phyloP scores from a whole-genome alignment of 805 yeast genomes.

The Kazachstania bromeliacearum region DNA sequence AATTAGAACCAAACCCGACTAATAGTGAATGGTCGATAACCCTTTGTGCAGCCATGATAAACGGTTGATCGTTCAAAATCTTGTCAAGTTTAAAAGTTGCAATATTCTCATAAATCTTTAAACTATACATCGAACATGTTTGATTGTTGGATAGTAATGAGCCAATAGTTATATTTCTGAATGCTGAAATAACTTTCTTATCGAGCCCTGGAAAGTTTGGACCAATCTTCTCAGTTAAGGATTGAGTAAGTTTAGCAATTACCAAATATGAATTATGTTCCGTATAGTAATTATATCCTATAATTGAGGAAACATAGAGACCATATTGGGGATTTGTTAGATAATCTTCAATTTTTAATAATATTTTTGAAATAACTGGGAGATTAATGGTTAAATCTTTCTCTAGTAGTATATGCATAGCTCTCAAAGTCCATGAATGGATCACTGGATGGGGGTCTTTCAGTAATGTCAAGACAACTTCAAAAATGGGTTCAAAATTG shows the following conservation, averaged over 20 bases:
- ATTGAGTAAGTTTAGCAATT: constrained; percentile 36
- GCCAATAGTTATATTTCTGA: constrained; percentile 32
- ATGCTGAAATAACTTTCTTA: constrained; percentile 20
- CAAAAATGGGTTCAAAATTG: constrained; percentile 39
- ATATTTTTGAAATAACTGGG: constrained; percentile 35
- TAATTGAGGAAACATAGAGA: constrained; percentile 33
- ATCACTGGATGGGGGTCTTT: constrained; percentile 81
- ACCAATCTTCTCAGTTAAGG: constrained; percentile 45
- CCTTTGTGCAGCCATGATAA: constrained; percentile 17
- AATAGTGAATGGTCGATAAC: constrained; percentile 11
- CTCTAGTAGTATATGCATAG: constrained; percentile 47
- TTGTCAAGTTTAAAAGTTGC: constrained; percentile 21
- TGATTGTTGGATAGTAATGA: constrained; percentile 30
- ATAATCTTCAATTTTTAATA: constrained; percentile 33
- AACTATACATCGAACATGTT: constrained; percentile 16
- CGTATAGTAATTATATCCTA: constrained; percentile 42
- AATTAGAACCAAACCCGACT: constrained; percentile 15
- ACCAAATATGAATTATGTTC: constrained; percentile 38
- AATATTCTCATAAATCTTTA: constrained; percentile 19
- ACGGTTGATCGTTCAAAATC: constrained; percentile 24
- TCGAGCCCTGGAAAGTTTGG: constrained; percentile 40
- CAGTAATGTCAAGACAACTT: constrained; percentile 50
- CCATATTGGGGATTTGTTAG: constrained; percentile 44
- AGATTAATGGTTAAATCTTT: constrained; percentile 42
- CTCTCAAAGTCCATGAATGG: constrained; percentile 60